Percentiles rank a stretch among this genome's conserved stretches.
Evolutionary conservation across 139 green algal species (phyloP).

Genomic region (Pedinophyceae sp.): DNA sequence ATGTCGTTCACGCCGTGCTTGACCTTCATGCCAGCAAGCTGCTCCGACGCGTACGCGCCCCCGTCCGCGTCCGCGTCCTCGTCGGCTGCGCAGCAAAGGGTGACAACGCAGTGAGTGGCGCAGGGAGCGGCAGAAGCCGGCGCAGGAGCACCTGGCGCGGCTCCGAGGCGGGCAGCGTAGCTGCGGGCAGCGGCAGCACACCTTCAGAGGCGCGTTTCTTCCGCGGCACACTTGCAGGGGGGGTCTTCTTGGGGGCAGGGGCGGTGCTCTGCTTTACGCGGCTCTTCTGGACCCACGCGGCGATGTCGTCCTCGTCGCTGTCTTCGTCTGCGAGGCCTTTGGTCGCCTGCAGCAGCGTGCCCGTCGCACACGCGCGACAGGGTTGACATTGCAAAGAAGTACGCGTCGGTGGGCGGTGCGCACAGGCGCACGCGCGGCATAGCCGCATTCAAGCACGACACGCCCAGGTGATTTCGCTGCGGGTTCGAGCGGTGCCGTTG

Average conservation of each 20-base stretch:
- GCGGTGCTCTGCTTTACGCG: constrained; percentile 8
- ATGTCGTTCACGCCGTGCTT: constrained; percentile 39
- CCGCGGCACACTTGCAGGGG: background rate
- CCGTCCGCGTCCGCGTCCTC: constrained; percentile 21
- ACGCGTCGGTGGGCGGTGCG: too few species aligned
- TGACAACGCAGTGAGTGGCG: background rate
- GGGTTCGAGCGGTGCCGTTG: too few species aligned
- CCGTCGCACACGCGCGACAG: too few species aligned
- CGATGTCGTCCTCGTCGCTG: constrained; percentile 43
- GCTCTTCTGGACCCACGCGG: constrained; percentile 45
- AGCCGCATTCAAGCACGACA: too few species aligned
- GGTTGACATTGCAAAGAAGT: too few species aligned
- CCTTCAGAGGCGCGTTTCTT: too few species aligned
- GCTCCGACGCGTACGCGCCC: constrained; percentile 15
- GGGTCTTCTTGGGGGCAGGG: background rate
- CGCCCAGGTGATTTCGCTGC: too few species aligned
- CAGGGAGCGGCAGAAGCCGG: background rate
- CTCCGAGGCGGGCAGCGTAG: background rate
- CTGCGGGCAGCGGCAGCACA: too few species aligned
- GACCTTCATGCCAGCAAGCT: constrained; percentile 40
- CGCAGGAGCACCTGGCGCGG: background rate
- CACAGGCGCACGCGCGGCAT: too few species aligned
- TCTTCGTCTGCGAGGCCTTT: constrained; percentile 40
- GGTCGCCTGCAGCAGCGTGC: constrained; percentile 15
- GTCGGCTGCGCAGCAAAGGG: background rate